Evolutionary conservation across 202 grass and related monocot species (phyloP).

Genomic region (Elaeis oleifera): DNA sequence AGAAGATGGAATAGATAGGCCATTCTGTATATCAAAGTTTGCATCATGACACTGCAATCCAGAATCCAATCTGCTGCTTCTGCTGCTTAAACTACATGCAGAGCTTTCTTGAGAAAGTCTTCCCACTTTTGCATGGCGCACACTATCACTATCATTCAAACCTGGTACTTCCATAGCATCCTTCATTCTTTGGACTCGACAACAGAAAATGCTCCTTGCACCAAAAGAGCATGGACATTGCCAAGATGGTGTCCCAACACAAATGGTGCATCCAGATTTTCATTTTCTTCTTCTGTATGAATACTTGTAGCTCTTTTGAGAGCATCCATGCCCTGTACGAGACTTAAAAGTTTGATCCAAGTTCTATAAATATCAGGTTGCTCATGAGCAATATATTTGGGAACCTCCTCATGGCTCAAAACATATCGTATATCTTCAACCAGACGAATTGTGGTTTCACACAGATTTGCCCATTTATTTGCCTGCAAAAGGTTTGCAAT

Average conservation of each 20-base stretch:
- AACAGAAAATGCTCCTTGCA: slow-evolving; percentile 66
- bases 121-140: slow-evolving; percentile 84
- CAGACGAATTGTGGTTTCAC: slow-evolving; percentile 61
- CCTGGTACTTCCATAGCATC: slow-evolving; percentile 54
- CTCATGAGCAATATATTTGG: slow-evolving; percentile 66
- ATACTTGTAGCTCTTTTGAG: slow-evolving; percentile 72
- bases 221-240: slow-evolving; percentile 63
- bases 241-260: slow-evolving; percentile 64
- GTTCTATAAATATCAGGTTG: slow-evolving; percentile 67
- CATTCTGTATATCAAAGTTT: neutral
- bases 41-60: slow-evolving; percentile 18
- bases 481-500: slow-evolving; percentile 40
- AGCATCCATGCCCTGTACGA: slow-evolving; percentile 85
- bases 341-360: slow-evolving; percentile 83
- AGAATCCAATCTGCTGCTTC: slow-evolving; percentile 21
- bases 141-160: slow-evolving; percentile 46
- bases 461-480: slow-evolving; percentile 69
- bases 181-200: slow-evolving; percentile 50
- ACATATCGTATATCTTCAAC: slow-evolving; percentile 82
- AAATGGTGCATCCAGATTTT: slow-evolving; percentile 67
- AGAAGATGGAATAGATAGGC: slow-evolving; percentile 28
- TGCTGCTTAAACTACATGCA: slow-evolving; percentile 27
- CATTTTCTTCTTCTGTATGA: slow-evolving; percentile 88
- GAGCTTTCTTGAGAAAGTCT: slow-evolving; percentile 58
- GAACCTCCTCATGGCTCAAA: slow-evolving; percentile 71